These are phyloP conservation scores for Pseudogymnoascus sp. DNA, from an alignment of 2,329 filamentous ascomycete genomes.

Conservation along the genomic window DNA sequence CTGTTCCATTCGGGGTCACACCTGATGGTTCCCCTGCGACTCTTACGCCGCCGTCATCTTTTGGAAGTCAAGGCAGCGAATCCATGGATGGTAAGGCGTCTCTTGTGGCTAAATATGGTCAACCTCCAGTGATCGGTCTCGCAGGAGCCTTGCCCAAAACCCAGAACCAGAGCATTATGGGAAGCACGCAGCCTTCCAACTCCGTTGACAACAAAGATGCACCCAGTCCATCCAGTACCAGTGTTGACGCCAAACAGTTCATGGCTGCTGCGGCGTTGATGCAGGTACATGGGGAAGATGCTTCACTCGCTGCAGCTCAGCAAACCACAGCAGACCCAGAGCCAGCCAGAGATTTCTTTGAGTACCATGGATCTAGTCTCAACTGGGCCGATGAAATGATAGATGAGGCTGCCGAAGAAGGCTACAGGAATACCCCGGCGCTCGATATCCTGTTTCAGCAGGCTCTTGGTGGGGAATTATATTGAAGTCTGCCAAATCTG, in stretches of 20 bases:
- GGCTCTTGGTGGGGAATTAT: not conserved
- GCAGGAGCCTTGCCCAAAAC: not conserved
- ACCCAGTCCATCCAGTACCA: not conserved
- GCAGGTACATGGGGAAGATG: not conserved
- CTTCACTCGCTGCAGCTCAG: not conserved
- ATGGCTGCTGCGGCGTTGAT: not conserved
- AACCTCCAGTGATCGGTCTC: not conserved
- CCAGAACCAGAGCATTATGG: not conserved
- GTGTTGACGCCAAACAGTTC: not conserved
- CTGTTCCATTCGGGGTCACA: not conserved
- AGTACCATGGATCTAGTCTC: not conserved
- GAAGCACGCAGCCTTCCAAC: not conserved
- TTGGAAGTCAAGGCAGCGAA: not conserved
- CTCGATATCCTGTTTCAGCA: not conserved
- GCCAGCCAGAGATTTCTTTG: not conserved
- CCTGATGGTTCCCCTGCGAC: not conserved
- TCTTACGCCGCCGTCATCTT: not conserved
- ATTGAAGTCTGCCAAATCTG: not conserved
- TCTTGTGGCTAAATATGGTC: not conserved
- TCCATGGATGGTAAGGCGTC: not conserved
- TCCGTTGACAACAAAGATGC: not conserved
- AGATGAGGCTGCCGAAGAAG: not conserved
- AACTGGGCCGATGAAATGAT: constrained; percentile 1
- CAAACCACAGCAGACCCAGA: not conserved
- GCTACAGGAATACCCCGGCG: not conserved